phyloP scores from a whole-genome alignment of 345 rosid genomes.

The Euphorbia pulcherrima region DNA sequence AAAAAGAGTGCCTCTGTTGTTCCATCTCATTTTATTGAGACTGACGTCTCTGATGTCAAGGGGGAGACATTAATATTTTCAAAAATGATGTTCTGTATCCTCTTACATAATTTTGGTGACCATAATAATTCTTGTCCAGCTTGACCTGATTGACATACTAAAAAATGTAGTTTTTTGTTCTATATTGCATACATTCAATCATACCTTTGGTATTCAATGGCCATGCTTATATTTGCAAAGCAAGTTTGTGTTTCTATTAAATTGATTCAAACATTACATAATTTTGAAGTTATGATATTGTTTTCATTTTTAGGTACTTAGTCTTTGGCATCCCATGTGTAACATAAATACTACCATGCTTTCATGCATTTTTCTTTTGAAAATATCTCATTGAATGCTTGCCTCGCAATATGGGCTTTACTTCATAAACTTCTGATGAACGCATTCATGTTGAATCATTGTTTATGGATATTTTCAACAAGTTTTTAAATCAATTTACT shows the following conservation, averaged over 20 bases:
- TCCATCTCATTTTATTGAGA: constrained; percentile 74
- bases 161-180: no score
- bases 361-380: no score
- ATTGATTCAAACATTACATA: neutral
- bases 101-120: constrained; percentile 17
- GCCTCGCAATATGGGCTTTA: neutral
- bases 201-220: neutral
- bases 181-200: neutral
- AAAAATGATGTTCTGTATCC: constrained; percentile 91
- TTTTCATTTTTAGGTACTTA: neutral
- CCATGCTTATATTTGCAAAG: neutral
- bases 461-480: neutral
- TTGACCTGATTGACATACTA: neutral
- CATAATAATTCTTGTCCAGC: constrained; percentile 3
- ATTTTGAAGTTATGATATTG: neutral
- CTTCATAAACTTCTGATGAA: neutral
- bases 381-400: neutral
- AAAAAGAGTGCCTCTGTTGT: constrained; percentile 54
- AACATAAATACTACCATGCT: neutral
- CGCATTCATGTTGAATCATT: neutral
- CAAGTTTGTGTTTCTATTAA: neutral
- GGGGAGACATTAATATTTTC: constrained; percentile 77
- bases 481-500: neutral
- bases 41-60: constrained; percentile 75
- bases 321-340: neutral